Percentiles rank a stretch among this genome's conserved stretches.
Evolutionary conservation across 306 rosid species (phyloP).

Genomic region (Ceratonia siliqua): DNA sequence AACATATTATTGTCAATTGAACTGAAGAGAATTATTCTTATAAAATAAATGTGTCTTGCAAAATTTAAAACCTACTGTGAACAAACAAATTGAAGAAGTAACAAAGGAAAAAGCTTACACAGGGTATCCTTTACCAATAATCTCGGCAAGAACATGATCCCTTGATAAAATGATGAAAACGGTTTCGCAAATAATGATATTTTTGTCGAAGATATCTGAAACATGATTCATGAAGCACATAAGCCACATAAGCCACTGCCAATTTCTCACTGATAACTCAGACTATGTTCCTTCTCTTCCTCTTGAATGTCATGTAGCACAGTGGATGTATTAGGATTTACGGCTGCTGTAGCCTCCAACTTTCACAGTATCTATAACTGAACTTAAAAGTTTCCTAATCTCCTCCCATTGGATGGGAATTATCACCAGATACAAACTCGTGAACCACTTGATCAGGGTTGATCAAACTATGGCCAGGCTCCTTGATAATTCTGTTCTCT

Average conservation of each 20-base stretch:
- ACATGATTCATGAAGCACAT: conserved; percentile 65
- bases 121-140: conserved; percentile 49
- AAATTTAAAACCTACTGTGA: no score
- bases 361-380: conserved; percentile 41
- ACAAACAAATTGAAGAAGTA: no score
- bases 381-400: conserved; percentile 41
- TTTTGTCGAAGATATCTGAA: conserved; percentile 45
- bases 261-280: conserved; percentile 68
- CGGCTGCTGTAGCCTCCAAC: conserved; percentile 50
- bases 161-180: conserved; percentile 56
- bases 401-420: conserved; percentile 51
- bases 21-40: no score
- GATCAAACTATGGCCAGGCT: conserved; percentile 57
- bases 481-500: conserved; percentile 51
- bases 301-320: conserved; percentile 63
- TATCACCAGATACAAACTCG: conserved; percentile 63
- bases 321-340: conserved; percentile 40
- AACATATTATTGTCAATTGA: no score
- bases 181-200: conserved; percentile 47
- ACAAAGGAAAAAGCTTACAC: not conserved
- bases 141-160: conserved; percentile 63
- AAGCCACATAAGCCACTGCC: conserved; percentile 61
- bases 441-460: conserved; percentile 51
- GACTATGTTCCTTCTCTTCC: conserved; percentile 59
- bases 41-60: no score